Percentiles rank a stretch among this genome's conserved stretches.
Conservation (phyloP, 202 grass and related monocot species). For the Cymbopogon flexuosus region DNA sequence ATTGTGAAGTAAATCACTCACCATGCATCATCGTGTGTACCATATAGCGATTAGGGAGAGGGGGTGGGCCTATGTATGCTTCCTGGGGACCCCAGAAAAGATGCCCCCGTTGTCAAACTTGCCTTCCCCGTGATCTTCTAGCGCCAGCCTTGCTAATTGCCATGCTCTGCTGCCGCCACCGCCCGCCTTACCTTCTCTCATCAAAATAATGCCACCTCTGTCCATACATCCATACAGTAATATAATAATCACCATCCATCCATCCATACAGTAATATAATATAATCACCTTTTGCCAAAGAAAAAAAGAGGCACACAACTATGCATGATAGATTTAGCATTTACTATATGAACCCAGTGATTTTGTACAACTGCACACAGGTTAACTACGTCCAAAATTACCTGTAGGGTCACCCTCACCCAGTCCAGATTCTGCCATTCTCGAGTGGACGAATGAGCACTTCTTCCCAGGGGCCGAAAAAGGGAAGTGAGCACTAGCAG, state of each 20-base stretch:
- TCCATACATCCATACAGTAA: not conserved
- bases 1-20: conserved; percentile 26
- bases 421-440: not conserved
- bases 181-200: not conserved
- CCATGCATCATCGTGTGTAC: conserved; percentile 23
- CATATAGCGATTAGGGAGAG: conserved; percentile 27
- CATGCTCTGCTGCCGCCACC: conserved; percentile 31
- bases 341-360: not conserved
- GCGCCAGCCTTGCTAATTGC: conserved; percentile 52
- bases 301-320: not conserved
- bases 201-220: conserved; percentile 15
- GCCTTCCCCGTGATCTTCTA: conserved; percentile 45
- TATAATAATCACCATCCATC: not conserved
- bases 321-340: not conserved
- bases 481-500: conserved; percentile 7
- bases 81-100: conserved; percentile 43
- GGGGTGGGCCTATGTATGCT: conserved; percentile 34
- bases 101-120: conserved; percentile 49
- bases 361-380: not conserved
- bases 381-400: not conserved
- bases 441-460: not conserved
- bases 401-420: not conserved
- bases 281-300: not conserved
- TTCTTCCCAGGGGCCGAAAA: not conserved
- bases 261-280: not conserved